A percentile compares a stretch with the other conserved stretches of the same genome.
Conservation (phyloP, 2,329 filamentous ascomycete genomes). For the Monilinia polystroma region DNA sequence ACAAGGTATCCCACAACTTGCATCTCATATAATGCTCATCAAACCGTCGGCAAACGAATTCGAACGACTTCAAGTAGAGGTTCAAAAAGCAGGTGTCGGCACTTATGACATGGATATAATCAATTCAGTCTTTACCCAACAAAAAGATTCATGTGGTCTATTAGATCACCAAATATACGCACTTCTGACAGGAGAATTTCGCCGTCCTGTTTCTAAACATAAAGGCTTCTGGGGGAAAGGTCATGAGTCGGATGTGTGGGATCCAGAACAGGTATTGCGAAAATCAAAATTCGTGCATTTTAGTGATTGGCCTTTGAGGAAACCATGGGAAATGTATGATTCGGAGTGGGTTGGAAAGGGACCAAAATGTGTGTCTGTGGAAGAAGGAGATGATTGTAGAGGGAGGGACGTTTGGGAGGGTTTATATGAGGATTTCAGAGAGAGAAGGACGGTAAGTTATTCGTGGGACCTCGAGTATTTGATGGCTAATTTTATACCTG, state of each 20-base stretch:
- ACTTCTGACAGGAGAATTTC: conserved; percentile 57
- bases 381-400: conserved; percentile 30
- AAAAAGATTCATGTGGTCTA: conserved; percentile 47
- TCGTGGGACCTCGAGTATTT: background rate
- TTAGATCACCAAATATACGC: conserved; percentile 57
- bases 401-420: conserved; percentile 34
- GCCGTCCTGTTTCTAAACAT: conserved; percentile 47
- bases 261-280: conserved; percentile 49
- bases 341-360: conserved; percentile 18
- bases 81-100: conserved; percentile 29
- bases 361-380: conserved; percentile 29
- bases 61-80: conserved; percentile 37
- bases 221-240: conserved; percentile 48
- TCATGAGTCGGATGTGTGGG: conserved; percentile 44
- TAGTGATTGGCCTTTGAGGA: conserved; percentile 58
- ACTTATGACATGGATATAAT: conserved; percentile 61
- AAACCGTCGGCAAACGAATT: conserved; percentile 55
- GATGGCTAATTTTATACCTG: background rate
- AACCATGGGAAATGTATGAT: conserved; percentile 51
- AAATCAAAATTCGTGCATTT: conserved; percentile 61
- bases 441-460: conserved; percentile 29
- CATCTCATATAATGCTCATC: conserved; percentile 57
- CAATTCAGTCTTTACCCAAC: conserved; percentile 30
- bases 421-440: conserved; percentile 35
- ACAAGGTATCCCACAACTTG: conserved; percentile 47